Evolutionary conservation across 768 basidiomycete species (phyloP), one percentile per base, ranked within the genome.

Genomic region (Hysterangium stoloniferum): DNA sequence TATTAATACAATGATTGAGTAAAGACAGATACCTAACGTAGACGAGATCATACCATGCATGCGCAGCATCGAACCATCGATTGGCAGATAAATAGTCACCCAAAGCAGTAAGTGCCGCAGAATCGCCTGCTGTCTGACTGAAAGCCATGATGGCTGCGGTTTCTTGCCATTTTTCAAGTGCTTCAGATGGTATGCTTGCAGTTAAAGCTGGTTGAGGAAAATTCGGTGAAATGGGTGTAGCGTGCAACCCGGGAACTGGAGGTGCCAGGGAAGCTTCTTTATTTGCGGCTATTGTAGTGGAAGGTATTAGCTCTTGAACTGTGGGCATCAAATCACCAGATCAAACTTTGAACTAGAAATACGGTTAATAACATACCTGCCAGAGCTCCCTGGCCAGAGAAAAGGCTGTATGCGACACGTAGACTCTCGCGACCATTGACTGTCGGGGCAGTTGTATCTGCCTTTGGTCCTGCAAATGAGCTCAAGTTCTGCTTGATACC

Each of bases 41-140:
- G 4, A 6, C 48, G 22, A 49, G 28, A 9, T 69, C 83, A 55
- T 60, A 97, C 95, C 96, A 99, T 52, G 73, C 79, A 71, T 98
- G 94, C 20, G 92, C 91, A 15, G 93, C 92, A 57, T 93, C 85
- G 7, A 79, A 66, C 68, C 87, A 81, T 29, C 84, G 75, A 57
- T 84, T 80, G 4, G 77, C 70, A 12, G 70, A 62, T n/a, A 99
- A 72, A 56, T 79, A 80, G 61, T 95, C 90, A 33, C 93, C 95
- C 1, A 99, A 74, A 12, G 85, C 77, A 25, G 89, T 86, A 48
- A 98, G 61, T 13, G 88, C 81, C 11, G 82, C 75, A 0, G 84
- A 82, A 41, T 80, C 76, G 50, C 93, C 88, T 0, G 77, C 64
- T 47, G 70, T 75, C 57, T 80, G 78, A 47, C 80, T 87, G 24